Evolutionary conservation across 768 basidiomycete genomes (phyloP).

Genomic region (Podaxis carcinomalis): DNA sequence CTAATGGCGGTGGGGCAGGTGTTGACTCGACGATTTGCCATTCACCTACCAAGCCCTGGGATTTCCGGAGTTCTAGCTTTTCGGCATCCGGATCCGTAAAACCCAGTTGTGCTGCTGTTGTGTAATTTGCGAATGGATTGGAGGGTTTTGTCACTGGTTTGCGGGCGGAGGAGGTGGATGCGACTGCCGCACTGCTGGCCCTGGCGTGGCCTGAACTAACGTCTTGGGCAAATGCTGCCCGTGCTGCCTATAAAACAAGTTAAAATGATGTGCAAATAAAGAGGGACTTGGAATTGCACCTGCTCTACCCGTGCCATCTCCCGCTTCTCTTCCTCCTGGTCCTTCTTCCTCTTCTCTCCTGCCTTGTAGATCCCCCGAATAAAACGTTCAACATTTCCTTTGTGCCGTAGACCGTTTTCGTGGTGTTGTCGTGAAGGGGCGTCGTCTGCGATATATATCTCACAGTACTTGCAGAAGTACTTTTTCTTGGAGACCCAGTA

Average conservation of each 20-base stretch:
- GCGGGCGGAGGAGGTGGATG: slow-evolving; percentile 28
- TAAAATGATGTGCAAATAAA: background rate
- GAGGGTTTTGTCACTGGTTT: slow-evolving; percentile 49
- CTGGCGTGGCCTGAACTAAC: slow-evolving; percentile 64
- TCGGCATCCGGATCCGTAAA: slow-evolving; percentile 75
- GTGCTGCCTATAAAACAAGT: slow-evolving; percentile 54
- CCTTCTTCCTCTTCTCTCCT: slow-evolving; percentile 84
- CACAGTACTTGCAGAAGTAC: slow-evolving; percentile 97
- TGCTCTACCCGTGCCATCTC: slow-evolving; percentile 86
- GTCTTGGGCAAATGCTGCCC: slow-evolving; percentile 75
- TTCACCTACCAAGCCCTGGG: slow-evolving; percentile 69
- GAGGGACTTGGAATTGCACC: slow-evolving; percentile 35
- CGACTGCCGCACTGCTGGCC: slow-evolving; percentile 27
- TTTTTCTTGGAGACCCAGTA: slow-evolving; percentile 93
- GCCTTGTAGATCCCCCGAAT: slow-evolving; percentile 91
- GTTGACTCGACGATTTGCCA: slow-evolving; percentile 63
- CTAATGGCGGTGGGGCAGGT: slow-evolving; percentile 17
- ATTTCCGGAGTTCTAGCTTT: slow-evolving; percentile 48
- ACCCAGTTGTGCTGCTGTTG: slow-evolving; percentile 82
- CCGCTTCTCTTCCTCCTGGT: slow-evolving; percentile 77
- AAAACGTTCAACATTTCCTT: slow-evolving; percentile 91
- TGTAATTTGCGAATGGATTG: slow-evolving; percentile 79
- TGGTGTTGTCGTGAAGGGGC: slow-evolving; percentile 87
- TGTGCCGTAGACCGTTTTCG: slow-evolving; percentile 90
- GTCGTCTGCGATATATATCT: slow-evolving; percentile 96